Conservation (phyloP, 768 basidiomycete genomes). For the Collybia mongolica region DNA sequence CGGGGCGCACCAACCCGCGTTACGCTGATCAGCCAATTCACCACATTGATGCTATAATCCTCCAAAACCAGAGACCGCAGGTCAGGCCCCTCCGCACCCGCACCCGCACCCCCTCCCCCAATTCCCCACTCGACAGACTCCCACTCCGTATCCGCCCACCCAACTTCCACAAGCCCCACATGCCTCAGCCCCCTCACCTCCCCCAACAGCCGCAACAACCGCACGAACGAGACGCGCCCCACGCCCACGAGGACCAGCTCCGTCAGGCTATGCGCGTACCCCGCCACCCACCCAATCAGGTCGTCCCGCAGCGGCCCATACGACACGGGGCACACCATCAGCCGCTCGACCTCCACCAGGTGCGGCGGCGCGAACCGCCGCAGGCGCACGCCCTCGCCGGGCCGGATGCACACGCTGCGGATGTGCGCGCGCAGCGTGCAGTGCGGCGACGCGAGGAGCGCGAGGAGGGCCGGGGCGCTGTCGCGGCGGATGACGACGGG, state of each 20-base stretch:
- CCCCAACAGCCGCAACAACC: background rate
- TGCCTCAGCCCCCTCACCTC: conserved; percentile 8
- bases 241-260: conserved; percentile 8
- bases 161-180: conserved; percentile 4
- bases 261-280: conserved; percentile 2
- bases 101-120: no score
- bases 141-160: background rate
- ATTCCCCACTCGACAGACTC: background rate
- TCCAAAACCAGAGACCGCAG: conserved; percentile 6
- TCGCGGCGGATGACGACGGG: conserved; percentile 1
- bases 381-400: background rate
- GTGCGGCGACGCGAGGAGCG: conserved; percentile 3
- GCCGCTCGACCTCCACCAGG: background rate
- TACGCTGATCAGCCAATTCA: conserved; percentile 2
- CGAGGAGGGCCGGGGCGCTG: background rate
- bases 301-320: background rate
- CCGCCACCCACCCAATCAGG: background rate
- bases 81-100: background rate
- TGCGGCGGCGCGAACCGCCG: background rate
- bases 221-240: background rate
- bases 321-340: conserved; percentile 2
- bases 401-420: conserved; percentile 2
- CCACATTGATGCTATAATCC: background rate
- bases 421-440: background rate
- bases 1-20: no score